Evolutionary conservation across 306 rosid species (phyloP).

Genomic region (Vigna hirtella): DNA sequence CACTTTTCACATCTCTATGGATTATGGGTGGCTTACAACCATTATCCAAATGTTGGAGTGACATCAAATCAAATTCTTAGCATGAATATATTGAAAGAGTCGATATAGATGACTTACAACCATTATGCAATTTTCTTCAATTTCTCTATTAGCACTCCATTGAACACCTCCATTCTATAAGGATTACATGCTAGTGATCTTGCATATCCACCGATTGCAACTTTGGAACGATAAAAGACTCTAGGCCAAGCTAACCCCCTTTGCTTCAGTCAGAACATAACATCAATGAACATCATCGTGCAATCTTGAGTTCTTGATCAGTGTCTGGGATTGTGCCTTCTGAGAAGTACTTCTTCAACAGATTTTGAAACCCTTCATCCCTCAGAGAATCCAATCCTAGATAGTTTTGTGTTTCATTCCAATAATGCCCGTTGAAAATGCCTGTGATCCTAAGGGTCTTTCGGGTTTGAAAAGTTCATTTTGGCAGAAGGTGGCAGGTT

Average conservation of each 20-base stretch:
- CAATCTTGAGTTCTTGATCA: slow-evolving; percentile 83
- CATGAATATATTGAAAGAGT: too few relatives aligned
- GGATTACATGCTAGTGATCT: slow-evolving; percentile 80
- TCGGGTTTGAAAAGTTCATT: slow-evolving; percentile 76
- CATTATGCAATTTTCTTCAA: slow-evolving; percentile 52
- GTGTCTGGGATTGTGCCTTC: slow-evolving; percentile 76
- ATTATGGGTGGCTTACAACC: too few relatives aligned
- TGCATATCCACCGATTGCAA: slow-evolving; percentile 89
- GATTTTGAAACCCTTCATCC: slow-evolving; percentile 68
- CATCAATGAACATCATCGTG: slow-evolving; percentile 76
- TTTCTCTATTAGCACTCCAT: slow-evolving; percentile 71
- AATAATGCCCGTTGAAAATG: slow-evolving; percentile 86
- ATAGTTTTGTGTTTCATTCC: slow-evolving; percentile 88
- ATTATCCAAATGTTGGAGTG: too few relatives aligned
- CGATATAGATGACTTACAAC: too few relatives aligned
- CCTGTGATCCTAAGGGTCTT: slow-evolving; percentile 78
- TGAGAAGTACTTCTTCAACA: slow-evolving; percentile 72
- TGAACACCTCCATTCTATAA: slow-evolving; percentile 83
- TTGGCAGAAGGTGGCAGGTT: too few relatives aligned
- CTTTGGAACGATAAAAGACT: slow-evolving; percentile 74
- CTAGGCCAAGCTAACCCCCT: slow-evolving; percentile 71
- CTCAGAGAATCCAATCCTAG: slow-evolving; percentile 82
- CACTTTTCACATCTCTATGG: too few relatives aligned
- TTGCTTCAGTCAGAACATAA: slow-evolving; percentile 59
- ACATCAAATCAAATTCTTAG: too few relatives aligned